phyloP scores from a whole-genome alignment of 176 grass and related monocot genomes.

The Canna indica region DNA sequence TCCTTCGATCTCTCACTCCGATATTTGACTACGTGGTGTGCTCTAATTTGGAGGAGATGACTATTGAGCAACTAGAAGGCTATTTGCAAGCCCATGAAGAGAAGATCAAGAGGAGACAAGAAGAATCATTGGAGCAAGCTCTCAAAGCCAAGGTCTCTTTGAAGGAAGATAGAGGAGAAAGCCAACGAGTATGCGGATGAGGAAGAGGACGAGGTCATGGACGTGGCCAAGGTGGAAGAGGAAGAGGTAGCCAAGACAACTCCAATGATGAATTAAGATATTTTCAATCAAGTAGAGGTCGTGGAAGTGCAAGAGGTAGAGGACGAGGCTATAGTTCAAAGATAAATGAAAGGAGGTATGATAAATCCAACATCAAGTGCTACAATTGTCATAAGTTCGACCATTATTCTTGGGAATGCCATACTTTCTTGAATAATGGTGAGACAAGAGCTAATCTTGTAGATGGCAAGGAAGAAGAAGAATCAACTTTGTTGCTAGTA shows the following conservation, averaged over 20 bases:
- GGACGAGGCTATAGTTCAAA: too few relatives aligned
- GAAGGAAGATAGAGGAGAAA: not conserved
- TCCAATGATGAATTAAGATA: not conserved
- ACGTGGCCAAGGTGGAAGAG: not conserved
- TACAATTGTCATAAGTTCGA: too few relatives aligned
- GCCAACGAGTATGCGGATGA: not conserved
- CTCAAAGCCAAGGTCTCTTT: too few relatives aligned
- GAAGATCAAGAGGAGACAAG: too few relatives aligned
- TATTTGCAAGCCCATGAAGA: too few relatives aligned
- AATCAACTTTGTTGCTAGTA: too few relatives aligned
- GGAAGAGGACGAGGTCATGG: not conserved
- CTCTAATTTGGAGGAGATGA: not conserved
- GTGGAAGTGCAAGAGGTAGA: not conserved
- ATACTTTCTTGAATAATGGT: not conserved
- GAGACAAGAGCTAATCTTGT: not conserved
- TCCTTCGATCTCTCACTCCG: not conserved
- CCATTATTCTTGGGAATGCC: not conserved
- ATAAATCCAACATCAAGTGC: too few relatives aligned
- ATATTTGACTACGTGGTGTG: not conserved
- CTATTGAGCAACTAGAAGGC: too few relatives aligned
- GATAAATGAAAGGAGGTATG: too few relatives aligned
- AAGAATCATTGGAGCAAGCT: too few relatives aligned
- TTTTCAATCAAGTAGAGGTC: not conserved
- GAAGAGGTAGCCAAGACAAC: not conserved
- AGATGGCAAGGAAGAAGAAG: not conserved